Conservation (phyloP, 192 early-diverging fungal genomes). For the Glomus cerebriforme region DNA sequence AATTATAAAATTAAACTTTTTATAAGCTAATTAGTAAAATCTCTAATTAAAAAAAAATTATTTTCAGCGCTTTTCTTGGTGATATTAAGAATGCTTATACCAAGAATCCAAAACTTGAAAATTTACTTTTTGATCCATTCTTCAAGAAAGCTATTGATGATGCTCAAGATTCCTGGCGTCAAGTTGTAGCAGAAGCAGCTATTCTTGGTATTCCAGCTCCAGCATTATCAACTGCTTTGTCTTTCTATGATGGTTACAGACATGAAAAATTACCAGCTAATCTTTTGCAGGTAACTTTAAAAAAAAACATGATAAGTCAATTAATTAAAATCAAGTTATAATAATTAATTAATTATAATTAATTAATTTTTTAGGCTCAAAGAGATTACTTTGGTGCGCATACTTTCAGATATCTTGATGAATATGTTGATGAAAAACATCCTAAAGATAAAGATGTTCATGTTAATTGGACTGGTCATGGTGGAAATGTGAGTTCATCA, state of each 20-base stretch:
- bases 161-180: conserved; percentile 85
- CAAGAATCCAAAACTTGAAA: conserved; percentile 82
- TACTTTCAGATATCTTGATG: conserved; percentile 32
- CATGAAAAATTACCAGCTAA: conserved; percentile 88
- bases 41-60: not conserved
- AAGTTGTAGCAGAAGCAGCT: conserved; percentile 79
- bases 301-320: not conserved
- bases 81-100: conserved; percentile 97
- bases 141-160: conserved; percentile 89
- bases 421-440: conserved; percentile 26
- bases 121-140: conserved; percentile 95
- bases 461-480: conserved; percentile 98
- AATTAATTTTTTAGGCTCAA: conserved; percentile 49
- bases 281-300: conserved; percentile 76
- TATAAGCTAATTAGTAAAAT: not conserved
- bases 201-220: conserved; percentile 89
- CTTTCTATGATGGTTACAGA: conserved; percentile 98
- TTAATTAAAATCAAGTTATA: too few relatives aligned
- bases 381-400: conserved; percentile 91
- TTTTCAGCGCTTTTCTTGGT: conserved; percentile 84
- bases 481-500: conserved; percentile 65
- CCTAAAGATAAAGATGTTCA: conserved; percentile 56
- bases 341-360: too few relatives aligned
- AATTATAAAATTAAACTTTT: not conserved
- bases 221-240: conserved; percentile 84